Conservation (phyloP, 768 basidiomycete genomes). For the Coprinopsis marcescibilis region DNA sequence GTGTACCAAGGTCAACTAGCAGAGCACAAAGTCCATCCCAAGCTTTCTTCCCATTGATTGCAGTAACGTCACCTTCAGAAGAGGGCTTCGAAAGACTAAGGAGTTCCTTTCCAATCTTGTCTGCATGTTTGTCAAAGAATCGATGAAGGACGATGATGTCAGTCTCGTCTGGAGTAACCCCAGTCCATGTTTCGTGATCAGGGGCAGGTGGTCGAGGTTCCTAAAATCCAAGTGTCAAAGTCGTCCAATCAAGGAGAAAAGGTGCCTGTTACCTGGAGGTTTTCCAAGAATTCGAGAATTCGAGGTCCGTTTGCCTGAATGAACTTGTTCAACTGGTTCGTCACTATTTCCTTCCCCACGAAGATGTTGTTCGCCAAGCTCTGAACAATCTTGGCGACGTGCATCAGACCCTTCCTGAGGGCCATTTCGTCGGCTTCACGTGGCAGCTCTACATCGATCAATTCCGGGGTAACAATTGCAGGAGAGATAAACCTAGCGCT, state of each 20-base stretch:
- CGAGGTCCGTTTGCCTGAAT: constrained; percentile 61
- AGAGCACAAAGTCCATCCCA: constrained; percentile 80
- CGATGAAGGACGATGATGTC: constrained; percentile 80
- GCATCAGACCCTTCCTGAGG: constrained; percentile 73
- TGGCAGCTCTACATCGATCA: constrained; percentile 76
- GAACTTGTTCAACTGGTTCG: constrained; percentile 77
- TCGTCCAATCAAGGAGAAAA: neutral
- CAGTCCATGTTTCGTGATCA: constrained; percentile 65
- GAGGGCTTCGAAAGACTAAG: constrained; percentile 64
- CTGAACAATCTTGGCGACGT: constrained; percentile 89
- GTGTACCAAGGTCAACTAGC: constrained; percentile 72
- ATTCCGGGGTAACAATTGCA: constrained; percentile 81
- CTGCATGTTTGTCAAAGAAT: constrained; percentile 79
- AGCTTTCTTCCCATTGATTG: constrained; percentile 65
- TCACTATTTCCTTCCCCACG: constrained; percentile 86
- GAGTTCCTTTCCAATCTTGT: constrained; percentile 83
- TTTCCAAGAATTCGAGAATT: constrained; percentile 72
- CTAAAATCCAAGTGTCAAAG: constrained; percentile 17
- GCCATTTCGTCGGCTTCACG: constrained; percentile 44
- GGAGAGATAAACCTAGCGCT: constrained; percentile 80
- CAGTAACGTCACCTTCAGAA: constrained; percentile 49
- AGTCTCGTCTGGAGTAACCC: constrained; percentile 77
- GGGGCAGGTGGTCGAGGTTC: constrained; percentile 27
- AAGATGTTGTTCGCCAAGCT: constrained; percentile 92
- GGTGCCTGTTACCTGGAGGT: constrained; percentile 52